Evolutionary conservation across 495 filamentous ascomycete genomes (phyloP).

Genomic region (Hyaloscypha variabilis): DNA sequence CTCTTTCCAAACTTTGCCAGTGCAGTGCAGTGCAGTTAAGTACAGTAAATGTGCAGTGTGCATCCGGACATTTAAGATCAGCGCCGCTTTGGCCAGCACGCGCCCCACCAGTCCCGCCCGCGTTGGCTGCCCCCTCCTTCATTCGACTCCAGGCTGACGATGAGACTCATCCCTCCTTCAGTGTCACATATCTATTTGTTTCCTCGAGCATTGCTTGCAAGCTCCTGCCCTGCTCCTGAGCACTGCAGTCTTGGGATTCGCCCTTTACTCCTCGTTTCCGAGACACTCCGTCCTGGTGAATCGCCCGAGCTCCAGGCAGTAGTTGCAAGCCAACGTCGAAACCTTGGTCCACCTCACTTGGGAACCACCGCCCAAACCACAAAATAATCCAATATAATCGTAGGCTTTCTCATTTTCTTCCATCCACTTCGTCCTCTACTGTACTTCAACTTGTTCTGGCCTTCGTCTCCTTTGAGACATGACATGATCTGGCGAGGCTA

Average conservation of each 20-base stretch:
- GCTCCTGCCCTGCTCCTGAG: background rate
- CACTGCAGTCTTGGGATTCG: constrained; percentile 10
- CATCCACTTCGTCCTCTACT: constrained; percentile 4
- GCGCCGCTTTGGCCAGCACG: background rate
- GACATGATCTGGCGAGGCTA: constrained; percentile 31
- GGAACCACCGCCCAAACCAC: constrained; percentile 12
- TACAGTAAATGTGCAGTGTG: too few species aligned
- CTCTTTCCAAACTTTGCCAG: too few species aligned
- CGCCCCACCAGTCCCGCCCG: background rate
- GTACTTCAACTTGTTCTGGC: background rate
- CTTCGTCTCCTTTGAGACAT: constrained; percentile 16
- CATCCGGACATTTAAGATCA: background rate
- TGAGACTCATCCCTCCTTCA: constrained; percentile 15
- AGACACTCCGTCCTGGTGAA: constrained; percentile 15
- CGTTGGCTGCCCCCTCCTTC: background rate
- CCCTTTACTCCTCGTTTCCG: constrained; percentile 5
- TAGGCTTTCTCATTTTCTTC: constrained; percentile 2
- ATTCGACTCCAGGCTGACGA: constrained; percentile 6
- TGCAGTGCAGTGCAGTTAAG: too few species aligned
- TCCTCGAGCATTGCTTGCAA: constrained; percentile 4
- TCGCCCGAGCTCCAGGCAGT: constrained; percentile 8
- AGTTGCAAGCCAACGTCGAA: constrained; percentile 17
- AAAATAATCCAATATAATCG: constrained; percentile 2
- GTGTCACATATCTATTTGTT: constrained; percentile 13
- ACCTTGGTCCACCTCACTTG: constrained; percentile 1